A percentile compares a stretch with the other conserved stretches of the same genome.
Conservation (phyloP, 1,284 basidiomycete genomes). For the Macrocystidia cucumis region DNA sequence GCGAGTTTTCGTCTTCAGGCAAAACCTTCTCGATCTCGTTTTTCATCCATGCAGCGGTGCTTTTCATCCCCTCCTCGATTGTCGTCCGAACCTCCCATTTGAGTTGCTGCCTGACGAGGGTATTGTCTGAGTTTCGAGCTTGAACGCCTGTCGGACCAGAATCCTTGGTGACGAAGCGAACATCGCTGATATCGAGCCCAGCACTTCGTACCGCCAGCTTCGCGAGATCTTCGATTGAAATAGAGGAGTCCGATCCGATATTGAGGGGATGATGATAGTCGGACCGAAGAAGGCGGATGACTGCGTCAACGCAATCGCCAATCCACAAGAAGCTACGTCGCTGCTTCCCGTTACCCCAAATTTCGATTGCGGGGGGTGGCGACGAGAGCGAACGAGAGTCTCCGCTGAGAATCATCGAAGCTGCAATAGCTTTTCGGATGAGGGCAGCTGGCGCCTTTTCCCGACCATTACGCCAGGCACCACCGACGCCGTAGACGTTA, state of each 20-base stretch:
- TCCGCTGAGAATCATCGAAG: slow-evolving; percentile 12
- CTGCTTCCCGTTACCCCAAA: slow-evolving; percentile 51
- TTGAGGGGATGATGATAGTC: slow-evolving; percentile 31
- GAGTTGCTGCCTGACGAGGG: slow-evolving; percentile 21
- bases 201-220: slow-evolving; percentile 27
- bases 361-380: slow-evolving; percentile 28
- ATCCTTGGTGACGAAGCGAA: slow-evolving; percentile 21
- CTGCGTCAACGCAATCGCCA: slow-evolving; percentile 41
- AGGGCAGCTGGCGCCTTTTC: slow-evolving; percentile 56
- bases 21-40: slow-evolving; percentile 23
- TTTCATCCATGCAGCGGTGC: slow-evolving; percentile 40
- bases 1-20: slow-evolving; percentile 3
- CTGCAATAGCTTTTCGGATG: slow-evolving; percentile 40
- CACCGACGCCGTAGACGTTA: slow-evolving; percentile 49
- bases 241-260: slow-evolving; percentile 40
- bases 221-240: slow-evolving; percentile 38
- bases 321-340: slow-evolving; percentile 50
- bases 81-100: slow-evolving; percentile 33
- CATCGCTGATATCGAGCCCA: slow-evolving; percentile 19
- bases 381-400: background rate
- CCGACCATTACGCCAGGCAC: slow-evolving; percentile 42
- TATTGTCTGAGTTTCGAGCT: slow-evolving; percentile 47
- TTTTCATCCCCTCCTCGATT: slow-evolving; percentile 37
- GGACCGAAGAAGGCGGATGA: slow-evolving; percentile 34
- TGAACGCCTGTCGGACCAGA: slow-evolving; percentile 37